phyloP scores from a whole-genome alignment of 208 protist species.

The Balamuthia mandrillaris region DNA sequence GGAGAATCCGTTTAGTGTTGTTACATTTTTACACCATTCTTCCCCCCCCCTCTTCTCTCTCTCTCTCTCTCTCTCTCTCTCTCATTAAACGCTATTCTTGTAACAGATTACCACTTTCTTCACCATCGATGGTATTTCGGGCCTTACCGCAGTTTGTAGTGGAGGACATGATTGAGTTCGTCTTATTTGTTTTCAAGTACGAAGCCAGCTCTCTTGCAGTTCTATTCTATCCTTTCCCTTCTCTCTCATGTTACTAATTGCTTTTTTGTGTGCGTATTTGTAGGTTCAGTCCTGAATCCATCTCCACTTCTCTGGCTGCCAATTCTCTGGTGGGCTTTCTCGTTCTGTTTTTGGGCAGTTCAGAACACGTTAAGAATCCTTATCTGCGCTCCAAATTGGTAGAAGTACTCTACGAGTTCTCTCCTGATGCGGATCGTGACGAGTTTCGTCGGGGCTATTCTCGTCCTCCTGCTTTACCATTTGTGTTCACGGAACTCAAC shows the following conservation, averaged over 20 bases:
- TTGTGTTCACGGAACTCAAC: slow-evolving; percentile 12
- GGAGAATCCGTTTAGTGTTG: too few species aligned
- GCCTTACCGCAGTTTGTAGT: slow-evolving; percentile 24
- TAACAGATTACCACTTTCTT: background rate
- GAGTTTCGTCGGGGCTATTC: background rate
- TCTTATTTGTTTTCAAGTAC: slow-evolving; percentile 15
- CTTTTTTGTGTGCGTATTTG: background rate
- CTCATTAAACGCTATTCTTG: background rate
- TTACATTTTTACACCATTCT: too few species aligned
- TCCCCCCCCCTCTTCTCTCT: too few species aligned
- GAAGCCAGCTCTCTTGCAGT: background rate
- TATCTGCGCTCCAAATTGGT: slow-evolving; percentile 22
- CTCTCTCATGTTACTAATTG: background rate
- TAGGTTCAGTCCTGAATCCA: background rate
- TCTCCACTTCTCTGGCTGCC: background rate
- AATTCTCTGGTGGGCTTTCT: slow-evolving; percentile 22
- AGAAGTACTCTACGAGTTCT: slow-evolving; percentile 39
- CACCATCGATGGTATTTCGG: slow-evolving; percentile 9
- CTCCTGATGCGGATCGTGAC: background rate
- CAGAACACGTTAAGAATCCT: slow-evolving; percentile 22
- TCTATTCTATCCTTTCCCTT: too few species aligned
- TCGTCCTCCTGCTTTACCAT: background rate
- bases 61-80: too few species aligned
- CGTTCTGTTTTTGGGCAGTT: slow-evolving; percentile 19
- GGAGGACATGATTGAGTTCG: slow-evolving; percentile 29